Evolutionary conservation across 2,329 filamentous ascomycete species (phyloP), one percentile per base, ranked within the genome.

Genomic region (Arthrocladium fulminans): DNA sequence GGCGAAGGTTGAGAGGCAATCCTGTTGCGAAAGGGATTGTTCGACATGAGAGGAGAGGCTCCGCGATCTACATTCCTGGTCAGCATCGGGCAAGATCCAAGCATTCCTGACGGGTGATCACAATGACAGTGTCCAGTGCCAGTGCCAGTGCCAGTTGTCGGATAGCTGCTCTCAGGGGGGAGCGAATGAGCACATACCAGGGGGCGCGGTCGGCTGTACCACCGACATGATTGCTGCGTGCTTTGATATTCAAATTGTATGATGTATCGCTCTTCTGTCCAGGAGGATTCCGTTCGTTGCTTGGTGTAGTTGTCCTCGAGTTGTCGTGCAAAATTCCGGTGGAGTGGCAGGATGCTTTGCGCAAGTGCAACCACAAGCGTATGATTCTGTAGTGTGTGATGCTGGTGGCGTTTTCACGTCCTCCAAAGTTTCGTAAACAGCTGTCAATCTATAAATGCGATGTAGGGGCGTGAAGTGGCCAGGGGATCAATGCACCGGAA

Each of bases 11-110:
- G 61, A 39, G 58, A 57, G 35, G 67, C 53, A 15, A 69, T 63
- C 48, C 68, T 69, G 53, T 72, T 73, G 56, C 72, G 65, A 51
- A 74, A 74, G 10, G 72, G 72, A 50, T 74, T 74, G 53, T 74
- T 74, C 32, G 71, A 74, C 25, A 59, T 55, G 9, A 64, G 50
- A 52, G 56, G 50, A 29, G 58, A 53, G 13, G 54, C 41, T 32
- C 52, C 52, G 15, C 54, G 52, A 20, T 56, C 58, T 60, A 35
- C 30, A 37, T 37, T 35, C 29, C 20, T 39, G 44, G 44, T 47
- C 34, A 47, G 44, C 22, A 39, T 39, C 20, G 30, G 17, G 22
- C 43, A 45, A 7, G 13, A 22, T 38, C 22, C 44, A 39, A 39
- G 34, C 34, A 39, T 27, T 39, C 10, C 44, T 29, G 20, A 38